A percentile compares a stretch with the other conserved stretches of the same genome.
phyloP scores from a whole-genome alignment of 257 asterid species.

The Euphrasia confusa region DNA sequence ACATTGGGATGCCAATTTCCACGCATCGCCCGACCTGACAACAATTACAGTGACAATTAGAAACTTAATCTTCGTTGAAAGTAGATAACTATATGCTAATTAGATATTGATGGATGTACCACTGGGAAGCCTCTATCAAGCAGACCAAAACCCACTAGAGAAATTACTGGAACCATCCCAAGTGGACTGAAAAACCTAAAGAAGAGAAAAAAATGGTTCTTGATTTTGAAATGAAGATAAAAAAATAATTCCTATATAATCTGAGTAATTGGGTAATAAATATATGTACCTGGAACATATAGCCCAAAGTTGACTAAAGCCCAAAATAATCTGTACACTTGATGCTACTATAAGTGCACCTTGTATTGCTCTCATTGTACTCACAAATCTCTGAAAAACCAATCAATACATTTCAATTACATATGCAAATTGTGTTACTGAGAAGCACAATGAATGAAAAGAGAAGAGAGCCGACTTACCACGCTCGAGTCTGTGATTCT shows the following conservation, averaged over 20 bases:
- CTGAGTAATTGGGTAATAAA: too few relatives aligned
- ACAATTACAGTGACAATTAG: slow-evolving; percentile 13
- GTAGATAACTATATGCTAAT: neutral
- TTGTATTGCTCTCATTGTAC: slow-evolving; percentile 84
- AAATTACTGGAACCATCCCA: slow-evolving; percentile 93
- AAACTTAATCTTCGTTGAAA: slow-evolving; percentile 15
- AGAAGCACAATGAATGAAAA: too few relatives aligned
- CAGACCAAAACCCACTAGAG: slow-evolving; percentile 88
- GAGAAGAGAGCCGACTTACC: slow-evolving; percentile 32
- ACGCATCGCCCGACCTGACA: slow-evolving; percentile 84
- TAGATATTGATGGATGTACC: slow-evolving; percentile 34
- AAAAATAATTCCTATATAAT: neutral
- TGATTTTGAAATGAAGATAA: neutral
- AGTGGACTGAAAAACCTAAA: slow-evolving; percentile 97
- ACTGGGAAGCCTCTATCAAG: slow-evolving; percentile 89
- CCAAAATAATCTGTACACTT: slow-evolving; percentile 91
- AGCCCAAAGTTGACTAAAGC: slow-evolving; percentile 97
- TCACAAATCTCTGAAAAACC: slow-evolving; percentile 59
- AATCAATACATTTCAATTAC: neutral
- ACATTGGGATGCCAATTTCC: slow-evolving; percentile 91
- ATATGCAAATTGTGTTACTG: neutral
- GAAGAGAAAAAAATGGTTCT: neutral
- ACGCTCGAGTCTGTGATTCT: slow-evolving; percentile 66
- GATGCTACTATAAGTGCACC: slow-evolving; percentile 95
- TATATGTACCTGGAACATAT: slow-evolving; percentile 78